phyloP scores from a whole-genome alignment of 129 eudicot species.

The Silybum marianum region DNA sequence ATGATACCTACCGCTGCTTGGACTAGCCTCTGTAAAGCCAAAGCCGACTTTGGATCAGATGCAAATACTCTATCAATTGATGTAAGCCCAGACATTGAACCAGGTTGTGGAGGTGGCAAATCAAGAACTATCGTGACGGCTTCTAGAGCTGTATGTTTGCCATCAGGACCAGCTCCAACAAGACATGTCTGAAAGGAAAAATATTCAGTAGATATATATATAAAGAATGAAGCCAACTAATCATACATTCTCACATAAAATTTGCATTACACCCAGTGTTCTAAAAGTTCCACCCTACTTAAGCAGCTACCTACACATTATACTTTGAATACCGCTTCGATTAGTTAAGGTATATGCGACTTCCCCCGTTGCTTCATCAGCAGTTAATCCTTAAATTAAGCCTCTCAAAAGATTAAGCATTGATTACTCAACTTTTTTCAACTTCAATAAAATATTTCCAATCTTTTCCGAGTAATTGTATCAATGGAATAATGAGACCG shows the following conservation, averaged over 20 bases:
- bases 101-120: slow-evolving; percentile 98
- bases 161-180: slow-evolving; percentile 99
- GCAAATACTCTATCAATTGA: slow-evolving; percentile 86
- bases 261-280: not conserved
- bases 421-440: not conserved
- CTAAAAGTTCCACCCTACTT: not conserved
- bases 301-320: too few relatives aligned
- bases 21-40: slow-evolving; percentile 92
- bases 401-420: slow-evolving; percentile 4
- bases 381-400: not conserved
- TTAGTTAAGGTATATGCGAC: not conserved
- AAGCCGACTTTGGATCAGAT: slow-evolving; percentile 93
- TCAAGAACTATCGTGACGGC: slow-evolving; percentile 98
- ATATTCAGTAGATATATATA: not conserved
- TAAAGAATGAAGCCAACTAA: not conserved
- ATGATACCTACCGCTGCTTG: slow-evolving; percentile 85
- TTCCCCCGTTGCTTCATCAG: not conserved
- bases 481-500: not conserved
- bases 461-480: not conserved
- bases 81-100: slow-evolving; percentile 79
- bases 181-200: slow-evolving; percentile 72
- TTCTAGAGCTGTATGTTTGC: slow-evolving; percentile 95
- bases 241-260: not conserved
- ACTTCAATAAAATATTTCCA: not conserved
- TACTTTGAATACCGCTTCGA: not conserved